Evolutionary conservation across 352 stramenopile genomes (phyloP).

Genomic region (Aphanomyces invadans): DNA sequence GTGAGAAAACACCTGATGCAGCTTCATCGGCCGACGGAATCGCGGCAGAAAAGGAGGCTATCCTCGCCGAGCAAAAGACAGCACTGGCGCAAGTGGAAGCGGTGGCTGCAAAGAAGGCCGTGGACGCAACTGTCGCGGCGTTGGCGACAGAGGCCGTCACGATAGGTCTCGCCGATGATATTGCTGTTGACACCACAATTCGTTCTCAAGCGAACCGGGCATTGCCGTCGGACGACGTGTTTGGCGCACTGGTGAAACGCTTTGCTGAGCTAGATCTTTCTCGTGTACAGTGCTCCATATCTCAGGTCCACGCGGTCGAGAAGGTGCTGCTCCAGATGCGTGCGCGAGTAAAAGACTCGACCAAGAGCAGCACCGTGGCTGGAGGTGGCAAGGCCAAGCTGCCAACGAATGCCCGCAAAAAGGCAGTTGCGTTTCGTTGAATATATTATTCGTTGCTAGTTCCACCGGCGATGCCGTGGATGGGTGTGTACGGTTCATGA

Average conservation of each 20-base stretch:
- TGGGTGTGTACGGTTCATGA: too few species aligned
- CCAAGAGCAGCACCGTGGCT: neutral
- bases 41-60: neutral
- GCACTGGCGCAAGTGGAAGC: neutral
- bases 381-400: neutral
- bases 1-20: too few species aligned
- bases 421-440: neutral
- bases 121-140: neutral
- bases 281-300: neutral
- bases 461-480: neutral
- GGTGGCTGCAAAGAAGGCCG: neutral
- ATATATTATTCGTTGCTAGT: neutral
- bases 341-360: neutral
- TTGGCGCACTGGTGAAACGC: neutral
- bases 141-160: constrained; percentile 6
- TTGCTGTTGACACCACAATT: neutral
- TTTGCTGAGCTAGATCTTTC: neutral
- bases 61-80: neutral
- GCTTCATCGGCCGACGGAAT: neutral
- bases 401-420: neutral
- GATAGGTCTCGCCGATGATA: neutral
- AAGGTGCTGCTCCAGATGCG: constrained; percentile 4
- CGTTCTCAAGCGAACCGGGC: neutral
- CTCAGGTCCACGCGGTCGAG: constrained; percentile 16
- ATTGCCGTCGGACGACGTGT: neutral